A percentile compares a stretch with the other conserved stretches of the same genome.
These are phyloP conservation scores for Sarcomyxa edulis DNA, from an alignment of 768 basidiomycete genomes.

Conservation along the genomic window DNA sequence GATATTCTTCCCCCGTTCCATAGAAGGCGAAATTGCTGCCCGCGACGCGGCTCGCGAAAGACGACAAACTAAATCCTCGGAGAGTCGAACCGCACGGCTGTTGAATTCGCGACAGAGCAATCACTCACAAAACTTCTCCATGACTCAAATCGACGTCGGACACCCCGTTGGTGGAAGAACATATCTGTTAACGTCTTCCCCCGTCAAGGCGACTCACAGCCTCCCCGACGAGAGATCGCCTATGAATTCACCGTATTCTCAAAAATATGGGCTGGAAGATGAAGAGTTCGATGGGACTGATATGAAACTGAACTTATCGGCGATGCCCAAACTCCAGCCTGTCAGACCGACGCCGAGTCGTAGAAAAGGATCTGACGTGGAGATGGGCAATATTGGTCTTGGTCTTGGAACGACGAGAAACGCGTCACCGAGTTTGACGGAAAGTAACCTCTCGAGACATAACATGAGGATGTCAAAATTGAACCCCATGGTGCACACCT, in stretches of 20 bases:
- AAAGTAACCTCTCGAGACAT: constrained; percentile 39
- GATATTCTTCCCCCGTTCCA: constrained; percentile 84
- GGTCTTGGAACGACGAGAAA: too few species aligned
- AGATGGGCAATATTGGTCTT: constrained; percentile 26
- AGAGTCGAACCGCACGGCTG: constrained; percentile 17
- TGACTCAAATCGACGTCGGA: constrained; percentile 8
- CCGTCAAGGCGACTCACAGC: constrained; percentile 21
- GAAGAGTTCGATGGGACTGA: too few species aligned
- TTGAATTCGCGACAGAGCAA: too few species aligned
- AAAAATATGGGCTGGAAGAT: too few species aligned
- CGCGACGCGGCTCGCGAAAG: constrained; percentile 40
- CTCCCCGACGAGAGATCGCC: constrained; percentile 12
- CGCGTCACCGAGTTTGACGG: constrained; percentile 23
- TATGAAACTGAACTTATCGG: too few species aligned
- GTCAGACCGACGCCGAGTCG: constrained; percentile 38
- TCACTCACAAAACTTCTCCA: too few species aligned
- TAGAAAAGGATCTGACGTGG: constrained; percentile 30
- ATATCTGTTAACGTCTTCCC: constrained; percentile 30
- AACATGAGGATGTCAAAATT: constrained; percentile 28
- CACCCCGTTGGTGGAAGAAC: constrained; percentile 13
- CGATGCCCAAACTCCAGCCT: constrained; percentile 7
- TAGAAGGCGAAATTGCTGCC: constrained; percentile 56
- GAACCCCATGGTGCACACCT: constrained; percentile 56
- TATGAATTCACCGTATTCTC: too few species aligned
- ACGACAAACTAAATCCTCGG: constrained; percentile 23